Percentiles rank a stretch among this genome's conserved stretches.
Evolutionary conservation across 148 eudicot species (phyloP).

Genomic region (Nyssa sinensis): DNA sequence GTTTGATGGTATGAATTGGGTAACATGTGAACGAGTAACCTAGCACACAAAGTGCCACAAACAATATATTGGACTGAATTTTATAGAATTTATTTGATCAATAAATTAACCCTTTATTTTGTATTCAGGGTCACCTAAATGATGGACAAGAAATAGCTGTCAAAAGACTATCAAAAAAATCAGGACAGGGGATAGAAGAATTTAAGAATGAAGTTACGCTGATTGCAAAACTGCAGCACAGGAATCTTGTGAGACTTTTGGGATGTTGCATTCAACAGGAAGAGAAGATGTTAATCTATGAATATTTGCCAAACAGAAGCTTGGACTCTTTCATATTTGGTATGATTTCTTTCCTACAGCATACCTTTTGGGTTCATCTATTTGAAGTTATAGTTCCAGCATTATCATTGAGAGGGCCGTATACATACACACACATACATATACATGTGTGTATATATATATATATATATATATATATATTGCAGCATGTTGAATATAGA

Average conservation of each 20-base stretch:
- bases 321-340: conserved; percentile 57
- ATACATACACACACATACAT: too few relatives aligned
- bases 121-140: conserved; percentile 24
- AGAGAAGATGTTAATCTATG: conserved; percentile 57
- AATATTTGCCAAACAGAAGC: conserved; percentile 57
- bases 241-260: conserved; percentile 54
- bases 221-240: conserved; percentile 59
- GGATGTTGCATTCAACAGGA: conserved; percentile 49
- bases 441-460: too few relatives aligned
- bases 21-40: not conserved
- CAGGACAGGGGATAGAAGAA: conserved; percentile 57
- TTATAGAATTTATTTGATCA: too few relatives aligned
- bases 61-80: too few relatives aligned
- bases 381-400: not conserved
- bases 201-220: conserved; percentile 60
- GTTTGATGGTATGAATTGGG: too few relatives aligned
- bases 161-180: conserved; percentile 45
- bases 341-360: conserved; percentile 15
- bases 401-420: not conserved
- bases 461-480: not conserved
- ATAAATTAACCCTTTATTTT: not conserved
- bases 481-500: not conserved
- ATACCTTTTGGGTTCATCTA: not conserved
- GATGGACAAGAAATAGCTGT: conserved; percentile 55
- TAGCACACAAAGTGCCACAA: not conserved